Base-by-base conservation (phyloP, 1,284 basidiomycete species). In the Peniophora sp. region DNA sequence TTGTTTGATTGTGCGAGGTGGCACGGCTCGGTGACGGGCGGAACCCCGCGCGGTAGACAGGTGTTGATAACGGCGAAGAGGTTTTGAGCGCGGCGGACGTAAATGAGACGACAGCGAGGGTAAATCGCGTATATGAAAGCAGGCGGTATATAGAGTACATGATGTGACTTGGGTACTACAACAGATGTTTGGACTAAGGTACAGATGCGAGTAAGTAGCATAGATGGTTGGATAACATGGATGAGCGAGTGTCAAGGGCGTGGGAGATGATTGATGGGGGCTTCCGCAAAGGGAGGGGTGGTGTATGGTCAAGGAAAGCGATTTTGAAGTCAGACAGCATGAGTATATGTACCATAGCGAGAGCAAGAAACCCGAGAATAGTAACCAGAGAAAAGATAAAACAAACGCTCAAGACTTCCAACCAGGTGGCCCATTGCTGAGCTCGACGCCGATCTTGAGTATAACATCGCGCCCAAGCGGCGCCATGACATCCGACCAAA, bases 381-480 rank as follows among this genome's bases (percentile, higher is more conserved):
- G n/a, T 8, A 41, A 10, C 16, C 5, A 41, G 38, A 41, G 38
- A 41, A 8, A n/a, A 41, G 27, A 34, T 22, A 23, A 8, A 19
- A 8, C 43, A n/a, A 50, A 17, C 8, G 8, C 19, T 20, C 8
- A 45, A 22, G 23, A 16, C 44, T 45, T 45, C 19, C 49, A 52
- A 17, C 48, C 58, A 2, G 63, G 59, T 12, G 85, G 85, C 0
- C 85, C 85, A 50, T 84, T 78, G 58, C 83, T 79, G 50, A 89
- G 69, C 64, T 89, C 85, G 43, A 78, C 65, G 6, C 83, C 86
- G 24, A 88, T 67, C 59, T 89, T 88, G 62, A 85, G 80, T 16
- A 83, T 81, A 24, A 85, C 66, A 41, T 71, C 65, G 60, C 76
- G 72, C 3, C 85, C 85, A 0, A 89, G 71, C 23, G 84, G 84